phyloP scores from a whole-genome alignment of 2,329 filamentous ascomycete genomes.

The Pseudogymnoascus sp. region DNA sequence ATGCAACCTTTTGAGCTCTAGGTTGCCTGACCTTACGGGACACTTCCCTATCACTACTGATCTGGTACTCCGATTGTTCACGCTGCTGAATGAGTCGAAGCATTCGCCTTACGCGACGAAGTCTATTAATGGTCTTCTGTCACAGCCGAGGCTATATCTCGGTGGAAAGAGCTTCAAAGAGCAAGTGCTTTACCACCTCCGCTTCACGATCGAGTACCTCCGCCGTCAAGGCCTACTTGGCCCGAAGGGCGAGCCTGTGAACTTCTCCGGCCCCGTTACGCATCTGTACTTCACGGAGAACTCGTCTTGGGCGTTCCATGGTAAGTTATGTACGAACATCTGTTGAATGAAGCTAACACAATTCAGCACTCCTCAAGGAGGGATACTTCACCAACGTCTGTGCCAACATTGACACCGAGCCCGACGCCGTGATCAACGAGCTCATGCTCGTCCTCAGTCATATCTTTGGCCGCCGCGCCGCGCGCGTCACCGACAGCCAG shows the following conservation, averaged over 20 bases:
- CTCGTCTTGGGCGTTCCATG: slow-evolving; percentile 68
- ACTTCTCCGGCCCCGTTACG: slow-evolving; percentile 62
- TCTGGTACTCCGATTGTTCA: slow-evolving; percentile 60
- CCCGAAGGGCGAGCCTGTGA: slow-evolving; percentile 52
- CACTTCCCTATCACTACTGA: slow-evolving; percentile 74
- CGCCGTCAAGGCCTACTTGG: slow-evolving; percentile 60
- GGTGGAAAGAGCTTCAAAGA: slow-evolving; percentile 60
- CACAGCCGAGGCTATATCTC: slow-evolving; percentile 61
- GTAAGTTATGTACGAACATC: slow-evolving; percentile 15
- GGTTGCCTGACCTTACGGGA: slow-evolving; percentile 64
- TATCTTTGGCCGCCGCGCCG: slow-evolving; percentile 55
- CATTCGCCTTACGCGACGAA: slow-evolving; percentile 53
- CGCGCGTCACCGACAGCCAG: slow-evolving; percentile 40
- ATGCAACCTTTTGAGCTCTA: slow-evolving; percentile 62
- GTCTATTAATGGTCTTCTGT: slow-evolving; percentile 58
- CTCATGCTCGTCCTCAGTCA: slow-evolving; percentile 64
- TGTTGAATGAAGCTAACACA: slow-evolving; percentile 10
- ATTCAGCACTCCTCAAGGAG: slow-evolving; percentile 50
- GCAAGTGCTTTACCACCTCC: slow-evolving; percentile 65
- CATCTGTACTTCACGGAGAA: slow-evolving; percentile 74
- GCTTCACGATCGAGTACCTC: slow-evolving; percentile 76
- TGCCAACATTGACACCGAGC: slow-evolving; percentile 43
- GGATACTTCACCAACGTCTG: slow-evolving; percentile 64
- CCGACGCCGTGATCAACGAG: slow-evolving; percentile 43
- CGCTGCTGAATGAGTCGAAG: slow-evolving; percentile 57